Conservation (phyloP, 2,329 filamentous ascomycete species). For the Orbilia javanica region DNA sequence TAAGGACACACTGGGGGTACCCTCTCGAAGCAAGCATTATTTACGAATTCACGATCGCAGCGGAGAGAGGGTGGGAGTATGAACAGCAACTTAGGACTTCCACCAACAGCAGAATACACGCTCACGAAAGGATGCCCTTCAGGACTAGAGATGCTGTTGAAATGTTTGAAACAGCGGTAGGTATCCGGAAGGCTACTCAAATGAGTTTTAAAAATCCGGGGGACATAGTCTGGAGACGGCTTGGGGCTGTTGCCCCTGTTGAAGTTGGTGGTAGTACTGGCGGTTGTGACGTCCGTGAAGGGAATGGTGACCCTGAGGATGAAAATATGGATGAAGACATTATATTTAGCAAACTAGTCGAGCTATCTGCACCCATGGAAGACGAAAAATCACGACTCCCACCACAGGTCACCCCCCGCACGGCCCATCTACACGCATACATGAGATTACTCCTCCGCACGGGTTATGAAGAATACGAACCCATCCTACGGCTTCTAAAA, state of each 20-base stretch:
- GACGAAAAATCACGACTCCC: slow-evolving; percentile 25
- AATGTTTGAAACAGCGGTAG: slow-evolving; percentile 34
- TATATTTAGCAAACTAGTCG: slow-evolving; percentile 23
- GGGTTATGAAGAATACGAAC: slow-evolving; percentile 26
- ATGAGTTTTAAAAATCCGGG: slow-evolving; percentile 23
- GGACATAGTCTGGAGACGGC: neutral
- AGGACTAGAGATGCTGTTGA: slow-evolving; percentile 21
- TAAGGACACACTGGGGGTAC: slow-evolving; percentile 11
- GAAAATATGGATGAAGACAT: slow-evolving; percentile 4
- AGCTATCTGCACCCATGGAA: neutral
- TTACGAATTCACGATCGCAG: slow-evolving; percentile 43
- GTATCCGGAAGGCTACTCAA: neutral
- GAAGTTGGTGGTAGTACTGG: neutral
- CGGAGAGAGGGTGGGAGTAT: slow-evolving; percentile 50
- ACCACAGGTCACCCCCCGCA: slow-evolving; percentile 36
- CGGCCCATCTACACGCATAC: slow-evolving; percentile 49
- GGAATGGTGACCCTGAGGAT: neutral
- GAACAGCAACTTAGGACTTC: slow-evolving; percentile 19
- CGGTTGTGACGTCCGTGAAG: too few relatives aligned
- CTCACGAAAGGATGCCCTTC: slow-evolving; percentile 19
- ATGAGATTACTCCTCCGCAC: slow-evolving; percentile 39
- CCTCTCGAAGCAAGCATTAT: slow-evolving; percentile 26
- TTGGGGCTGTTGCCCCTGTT: neutral
- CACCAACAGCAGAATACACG: neutral
- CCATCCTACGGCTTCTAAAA: slow-evolving; percentile 26